Percentiles rank a stretch among this genome's conserved stretches.
Evolutionary conservation across 2,329 filamentous ascomycete genomes (phyloP).

Genomic region (Albophoma yamanashiensis): DNA sequence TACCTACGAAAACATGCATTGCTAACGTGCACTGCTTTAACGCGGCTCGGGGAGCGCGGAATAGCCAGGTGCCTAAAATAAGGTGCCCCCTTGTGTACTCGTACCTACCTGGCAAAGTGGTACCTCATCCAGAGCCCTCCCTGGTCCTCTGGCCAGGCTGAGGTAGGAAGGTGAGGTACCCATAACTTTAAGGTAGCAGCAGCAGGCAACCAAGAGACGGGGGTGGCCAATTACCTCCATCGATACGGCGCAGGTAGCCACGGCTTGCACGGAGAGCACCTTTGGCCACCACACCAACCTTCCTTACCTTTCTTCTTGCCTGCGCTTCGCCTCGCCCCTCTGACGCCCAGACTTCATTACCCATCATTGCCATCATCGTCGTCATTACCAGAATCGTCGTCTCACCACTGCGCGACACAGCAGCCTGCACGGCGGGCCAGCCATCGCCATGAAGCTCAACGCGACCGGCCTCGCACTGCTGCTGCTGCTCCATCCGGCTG

Average conservation of each 20-base stretch:
- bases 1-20: no score
- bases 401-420: neutral
- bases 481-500: neutral
- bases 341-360: neutral
- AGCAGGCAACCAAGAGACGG: neutral
- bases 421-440: neutral
- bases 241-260: neutral
- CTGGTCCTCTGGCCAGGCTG: no score
- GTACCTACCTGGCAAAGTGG: no score
- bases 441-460: neutral
- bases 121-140: no score
- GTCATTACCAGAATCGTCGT: neutral
- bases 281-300: no score
- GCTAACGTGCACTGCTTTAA: no score
- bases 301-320: neutral
- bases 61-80: no score
- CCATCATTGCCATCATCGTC: neutral
- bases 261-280: no score
- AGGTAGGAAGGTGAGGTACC: no score
- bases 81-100: no score
- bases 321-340: neutral
- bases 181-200: no score
- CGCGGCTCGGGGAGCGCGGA: no score
- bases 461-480: neutral
- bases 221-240: neutral